Evolutionary conservation across 2,329 filamentous ascomycete species (phyloP).

Genomic region (Helotiales sp.): DNA sequence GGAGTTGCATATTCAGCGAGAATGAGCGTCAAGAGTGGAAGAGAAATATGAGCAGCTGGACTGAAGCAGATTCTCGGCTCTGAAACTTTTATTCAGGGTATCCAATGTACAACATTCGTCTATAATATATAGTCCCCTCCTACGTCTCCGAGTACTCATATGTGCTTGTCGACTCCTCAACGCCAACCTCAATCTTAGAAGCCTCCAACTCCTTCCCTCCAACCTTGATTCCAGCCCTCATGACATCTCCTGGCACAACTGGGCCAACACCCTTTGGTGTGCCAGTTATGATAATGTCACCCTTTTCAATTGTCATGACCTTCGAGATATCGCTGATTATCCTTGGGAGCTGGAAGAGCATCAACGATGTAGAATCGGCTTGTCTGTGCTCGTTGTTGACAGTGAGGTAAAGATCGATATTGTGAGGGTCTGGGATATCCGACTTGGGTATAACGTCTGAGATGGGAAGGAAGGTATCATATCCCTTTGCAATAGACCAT

Average conservation of each 20-base stretch:
- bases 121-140: slow-evolving; percentile 16
- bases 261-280: slow-evolving; percentile 94
- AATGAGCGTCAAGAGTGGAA: background rate
- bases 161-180: slow-evolving; percentile 74
- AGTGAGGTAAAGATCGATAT: slow-evolving; percentile 80
- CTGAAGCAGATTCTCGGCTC: background rate
- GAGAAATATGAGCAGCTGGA: background rate
- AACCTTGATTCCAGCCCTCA: slow-evolving; percentile 80
- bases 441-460: slow-evolving; percentile 78
- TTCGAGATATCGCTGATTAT: slow-evolving; percentile 88
- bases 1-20: background rate
- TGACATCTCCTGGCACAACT: slow-evolving; percentile 81
- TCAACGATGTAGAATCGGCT: slow-evolving; percentile 85
- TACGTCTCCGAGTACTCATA: slow-evolving; percentile 78
- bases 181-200: slow-evolving; percentile 78
- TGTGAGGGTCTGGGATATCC: slow-evolving; percentile 81
- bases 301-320: slow-evolving; percentile 90
- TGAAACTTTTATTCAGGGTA: slow-evolving; percentile 4
- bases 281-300: slow-evolving; percentile 93
- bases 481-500: slow-evolving; percentile 96
- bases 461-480: slow-evolving; percentile 94
- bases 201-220: slow-evolving; percentile 81
- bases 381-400: slow-evolving; percentile 81
- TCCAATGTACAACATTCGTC: slow-evolving; percentile 14
- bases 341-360: slow-evolving; percentile 89